Evolutionary conservation across 2,329 filamentous ascomycete species (phyloP).

Genomic region (Microcyclosporella mali): DNA sequence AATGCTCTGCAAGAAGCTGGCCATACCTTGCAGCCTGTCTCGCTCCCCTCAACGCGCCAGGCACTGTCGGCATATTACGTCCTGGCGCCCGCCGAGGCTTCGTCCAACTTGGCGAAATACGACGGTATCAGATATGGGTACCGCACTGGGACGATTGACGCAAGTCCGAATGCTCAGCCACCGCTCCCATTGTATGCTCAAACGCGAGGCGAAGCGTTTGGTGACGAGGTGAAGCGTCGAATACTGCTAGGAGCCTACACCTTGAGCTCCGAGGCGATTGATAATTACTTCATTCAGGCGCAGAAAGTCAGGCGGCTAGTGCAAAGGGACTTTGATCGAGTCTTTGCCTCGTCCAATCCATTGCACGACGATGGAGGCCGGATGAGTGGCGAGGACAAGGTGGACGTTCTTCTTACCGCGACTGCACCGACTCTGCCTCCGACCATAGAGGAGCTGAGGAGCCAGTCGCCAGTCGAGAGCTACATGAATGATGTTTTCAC

Average conservation of each 20-base stretch:
- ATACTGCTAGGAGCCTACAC: slow-evolving; percentile 88
- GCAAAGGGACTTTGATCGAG: slow-evolving; percentile 75
- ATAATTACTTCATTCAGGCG: slow-evolving; percentile 95
- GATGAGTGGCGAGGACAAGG: slow-evolving; percentile 54
- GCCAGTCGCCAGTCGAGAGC: slow-evolving; percentile 56
- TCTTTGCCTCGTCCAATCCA: slow-evolving; percentile 66
- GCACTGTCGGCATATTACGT: slow-evolving; percentile 93
- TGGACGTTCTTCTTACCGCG: slow-evolving; percentile 83
- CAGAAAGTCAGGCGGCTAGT: slow-evolving; percentile 81
- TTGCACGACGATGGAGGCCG: slow-evolving; percentile 39
- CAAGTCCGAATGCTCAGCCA: slow-evolving; percentile 25
- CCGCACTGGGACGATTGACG: slow-evolving; percentile 49
- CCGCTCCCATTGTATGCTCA: slow-evolving; percentile 58
- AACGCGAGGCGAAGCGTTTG: slow-evolving; percentile 69
- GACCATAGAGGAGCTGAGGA: slow-evolving; percentile 51
- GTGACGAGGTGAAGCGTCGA: slow-evolving; percentile 75
- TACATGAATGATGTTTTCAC: slow-evolving; percentile 96
- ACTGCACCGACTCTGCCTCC: slow-evolving; percentile 77
- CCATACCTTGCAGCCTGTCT: slow-evolving; percentile 67
- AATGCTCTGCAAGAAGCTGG: slow-evolving; percentile 56
- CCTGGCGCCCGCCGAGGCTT: slow-evolving; percentile 88
- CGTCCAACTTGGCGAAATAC: slow-evolving; percentile 93
- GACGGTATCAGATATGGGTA: slow-evolving; percentile 90
- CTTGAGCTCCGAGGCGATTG: slow-evolving; percentile 80
- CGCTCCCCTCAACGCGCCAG: slow-evolving; percentile 73